Percentiles rank a stretch among this genome's conserved stretches.
Evolutionary conservation across 148 eudicot species (phyloP).

Genomic region (Camellia lanceoleosa): DNA sequence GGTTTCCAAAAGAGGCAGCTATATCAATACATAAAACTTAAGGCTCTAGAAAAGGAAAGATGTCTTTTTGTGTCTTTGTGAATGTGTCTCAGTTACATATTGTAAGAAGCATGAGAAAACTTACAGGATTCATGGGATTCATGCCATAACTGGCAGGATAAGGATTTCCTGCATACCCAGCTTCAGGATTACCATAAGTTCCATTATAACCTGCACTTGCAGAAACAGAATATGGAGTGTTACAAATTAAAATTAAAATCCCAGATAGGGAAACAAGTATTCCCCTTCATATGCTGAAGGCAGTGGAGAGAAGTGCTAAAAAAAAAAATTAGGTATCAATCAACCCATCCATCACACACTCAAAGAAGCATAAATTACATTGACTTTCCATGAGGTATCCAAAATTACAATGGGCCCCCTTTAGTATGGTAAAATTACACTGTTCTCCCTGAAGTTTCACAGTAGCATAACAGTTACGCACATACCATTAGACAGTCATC

Average conservation of each 20-base stretch:
- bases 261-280: neutral
- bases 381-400: too few relatives aligned
- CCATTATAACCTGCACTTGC: conserved; percentile 56
- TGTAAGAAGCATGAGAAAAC: conserved; percentile 11
- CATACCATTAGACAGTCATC: too few relatives aligned
- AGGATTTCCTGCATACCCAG: conserved; percentile 65
- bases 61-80: neutral
- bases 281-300: neutral
- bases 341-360: neutral
- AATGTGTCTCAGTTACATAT: too few relatives aligned
- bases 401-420: too few relatives aligned
- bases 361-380: neutral
- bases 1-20: neutral
- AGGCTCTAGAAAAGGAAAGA: neutral
- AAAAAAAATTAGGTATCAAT: neutral
- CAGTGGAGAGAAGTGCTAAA: neutral
- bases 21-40: neutral
- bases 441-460: too few relatives aligned
- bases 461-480: too few relatives aligned
- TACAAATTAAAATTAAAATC: neutral
- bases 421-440: too few relatives aligned
- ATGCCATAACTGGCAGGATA: conserved; percentile 68
- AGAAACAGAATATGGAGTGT: conserved; percentile 3
- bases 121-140: conserved; percentile 47
- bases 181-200: conserved; percentile 63